Evolutionary conservation across 768 basidiomycete genomes (phyloP).

Genomic region (Mycena alexandri): DNA sequence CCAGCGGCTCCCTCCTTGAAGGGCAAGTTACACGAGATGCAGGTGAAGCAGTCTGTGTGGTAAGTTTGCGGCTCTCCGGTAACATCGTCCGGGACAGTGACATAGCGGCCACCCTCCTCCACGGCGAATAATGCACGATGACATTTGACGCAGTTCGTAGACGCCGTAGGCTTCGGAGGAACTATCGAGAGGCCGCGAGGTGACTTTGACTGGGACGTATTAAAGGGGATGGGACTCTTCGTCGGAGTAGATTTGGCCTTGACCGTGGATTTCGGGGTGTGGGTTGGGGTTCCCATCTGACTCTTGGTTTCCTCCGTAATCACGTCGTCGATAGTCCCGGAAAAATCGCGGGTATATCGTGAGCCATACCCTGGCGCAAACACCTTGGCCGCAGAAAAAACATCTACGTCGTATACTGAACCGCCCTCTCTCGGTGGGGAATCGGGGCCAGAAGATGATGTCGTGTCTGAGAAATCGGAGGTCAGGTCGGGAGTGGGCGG

Average conservation of each 20-base stretch:
- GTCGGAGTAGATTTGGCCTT: slow-evolving; percentile 33
- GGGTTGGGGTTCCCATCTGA: slow-evolving; percentile 49
- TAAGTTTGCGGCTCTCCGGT: slow-evolving; percentile 69
- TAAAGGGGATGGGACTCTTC: slow-evolving; percentile 33
- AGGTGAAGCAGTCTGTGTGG: slow-evolving; percentile 83
- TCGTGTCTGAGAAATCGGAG: slow-evolving; percentile 70
- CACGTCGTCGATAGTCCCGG: slow-evolving; percentile 43
- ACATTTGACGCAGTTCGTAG: slow-evolving; percentile 73
- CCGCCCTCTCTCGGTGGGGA: slow-evolving; percentile 59
- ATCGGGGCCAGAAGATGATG: slow-evolving; percentile 65
- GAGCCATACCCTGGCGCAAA: slow-evolving; percentile 37
- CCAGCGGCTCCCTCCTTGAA: slow-evolving; percentile 75
- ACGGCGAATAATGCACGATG: slow-evolving; percentile 67
- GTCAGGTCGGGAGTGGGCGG: slow-evolving; percentile 73
- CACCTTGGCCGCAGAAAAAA: slow-evolving; percentile 33
- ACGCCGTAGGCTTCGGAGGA: slow-evolving; percentile 45
- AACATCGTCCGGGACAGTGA: slow-evolving; percentile 74
- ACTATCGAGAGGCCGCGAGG: slow-evolving; percentile 40
- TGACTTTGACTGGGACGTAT: slow-evolving; percentile 30
- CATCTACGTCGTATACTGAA: slow-evolving; percentile 42
- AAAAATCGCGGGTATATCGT: slow-evolving; percentile 44
- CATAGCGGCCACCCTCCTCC: slow-evolving; percentile 72
- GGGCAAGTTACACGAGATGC: slow-evolving; percentile 70
- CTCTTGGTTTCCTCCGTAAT: slow-evolving; percentile 49
- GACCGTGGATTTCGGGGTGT: slow-evolving; percentile 46